A percentile compares a stretch with the other conserved stretches of the same genome.
Evolutionary conservation across 2,329 filamentous ascomycete species (phyloP).

Genomic region (Helotiales sp.): DNA sequence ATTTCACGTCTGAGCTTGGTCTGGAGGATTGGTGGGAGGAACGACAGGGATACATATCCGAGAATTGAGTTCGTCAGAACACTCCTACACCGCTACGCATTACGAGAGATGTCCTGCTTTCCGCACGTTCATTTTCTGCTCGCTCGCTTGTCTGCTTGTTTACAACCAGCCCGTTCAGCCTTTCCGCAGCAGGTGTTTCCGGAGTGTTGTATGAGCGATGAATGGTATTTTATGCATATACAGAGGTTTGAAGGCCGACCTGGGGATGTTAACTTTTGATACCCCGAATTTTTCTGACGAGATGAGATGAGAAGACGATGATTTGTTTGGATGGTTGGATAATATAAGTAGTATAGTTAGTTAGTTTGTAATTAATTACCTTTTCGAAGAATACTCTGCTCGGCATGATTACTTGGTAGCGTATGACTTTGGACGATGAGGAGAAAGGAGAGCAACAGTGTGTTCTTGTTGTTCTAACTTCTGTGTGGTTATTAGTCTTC

Average conservation of each 20-base stretch:
- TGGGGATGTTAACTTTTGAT: not conserved
- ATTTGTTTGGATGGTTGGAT: not conserved
- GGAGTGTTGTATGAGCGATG: slow-evolving; percentile 1
- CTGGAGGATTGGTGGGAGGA: not conserved
- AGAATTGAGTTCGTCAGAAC: not conserved
- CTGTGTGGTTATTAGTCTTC: too few species aligned
- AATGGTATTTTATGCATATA: not conserved
- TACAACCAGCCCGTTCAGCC: not conserved
- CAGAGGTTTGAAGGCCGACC: slow-evolving; percentile 1
- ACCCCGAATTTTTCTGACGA: too few species aligned
- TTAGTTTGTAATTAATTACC: slow-evolving; percentile 1
- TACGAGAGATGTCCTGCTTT: slow-evolving; percentile 1
- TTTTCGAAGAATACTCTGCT: not conserved
- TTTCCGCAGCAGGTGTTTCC: not conserved
- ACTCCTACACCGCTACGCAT: not conserved
- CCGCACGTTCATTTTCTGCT: not conserved
- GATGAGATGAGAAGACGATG: slow-evolving; percentile 4
- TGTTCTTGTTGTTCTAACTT: too few species aligned
- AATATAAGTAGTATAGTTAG: not conserved
- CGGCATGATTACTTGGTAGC: too few species aligned
- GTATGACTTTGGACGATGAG: too few species aligned
- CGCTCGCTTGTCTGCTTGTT: not conserved
- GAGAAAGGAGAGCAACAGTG: too few species aligned
- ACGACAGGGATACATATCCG: not conserved
- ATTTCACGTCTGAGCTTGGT: not conserved